Conservation (phyloP, 2,329 filamentous ascomycete genomes). For the Cryphonectria parasitica region DNA sequence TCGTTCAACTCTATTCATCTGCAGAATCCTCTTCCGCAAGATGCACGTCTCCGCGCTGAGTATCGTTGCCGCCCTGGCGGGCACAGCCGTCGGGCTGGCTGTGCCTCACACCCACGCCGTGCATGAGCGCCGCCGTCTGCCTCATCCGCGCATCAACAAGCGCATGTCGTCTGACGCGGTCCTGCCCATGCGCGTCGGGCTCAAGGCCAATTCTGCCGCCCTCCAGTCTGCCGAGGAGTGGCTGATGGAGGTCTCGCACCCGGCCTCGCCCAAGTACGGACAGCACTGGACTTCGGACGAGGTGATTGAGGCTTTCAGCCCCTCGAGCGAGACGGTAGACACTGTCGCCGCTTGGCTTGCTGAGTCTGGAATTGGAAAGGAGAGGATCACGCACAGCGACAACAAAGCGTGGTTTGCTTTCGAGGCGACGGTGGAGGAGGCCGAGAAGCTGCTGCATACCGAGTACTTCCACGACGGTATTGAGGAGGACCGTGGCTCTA, state of each 20-base stretch:
- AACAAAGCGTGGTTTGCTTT: constrained; percentile 36
- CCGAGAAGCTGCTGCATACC: constrained; percentile 34
- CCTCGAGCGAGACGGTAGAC: constrained; percentile 38
- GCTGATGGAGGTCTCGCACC: constrained; percentile 25
- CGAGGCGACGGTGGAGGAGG: constrained; percentile 34
- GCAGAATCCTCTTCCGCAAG: neutral
- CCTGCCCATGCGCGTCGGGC: constrained; percentile 21
- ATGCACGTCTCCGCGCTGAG: constrained; percentile 16
- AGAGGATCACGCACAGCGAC: constrained; percentile 6
- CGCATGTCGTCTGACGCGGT: constrained; percentile 15
- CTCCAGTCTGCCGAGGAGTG: constrained; percentile 21
- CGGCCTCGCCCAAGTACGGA: constrained; percentile 20
- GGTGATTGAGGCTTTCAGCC: constrained; percentile 44
- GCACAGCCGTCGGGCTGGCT: constrained; percentile 11
- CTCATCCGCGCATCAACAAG: constrained; percentile 20
- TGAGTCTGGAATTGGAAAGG: constrained; percentile 36
- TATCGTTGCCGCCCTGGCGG: constrained; percentile 19
- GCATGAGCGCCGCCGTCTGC: constrained; percentile 20
- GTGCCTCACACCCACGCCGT: constrained; percentile 21
- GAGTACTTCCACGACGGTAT: constrained; percentile 35
- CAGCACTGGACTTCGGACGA: constrained; percentile 44
- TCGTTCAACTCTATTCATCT: neutral
- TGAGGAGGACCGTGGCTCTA: constrained; percentile 31
- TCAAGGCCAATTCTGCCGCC: constrained; percentile 20
- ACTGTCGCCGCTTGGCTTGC: constrained; percentile 41